phyloP scores from a whole-genome alignment of 1,284 basidiomycete species.

The Ceratobasidium sp. region DNA sequence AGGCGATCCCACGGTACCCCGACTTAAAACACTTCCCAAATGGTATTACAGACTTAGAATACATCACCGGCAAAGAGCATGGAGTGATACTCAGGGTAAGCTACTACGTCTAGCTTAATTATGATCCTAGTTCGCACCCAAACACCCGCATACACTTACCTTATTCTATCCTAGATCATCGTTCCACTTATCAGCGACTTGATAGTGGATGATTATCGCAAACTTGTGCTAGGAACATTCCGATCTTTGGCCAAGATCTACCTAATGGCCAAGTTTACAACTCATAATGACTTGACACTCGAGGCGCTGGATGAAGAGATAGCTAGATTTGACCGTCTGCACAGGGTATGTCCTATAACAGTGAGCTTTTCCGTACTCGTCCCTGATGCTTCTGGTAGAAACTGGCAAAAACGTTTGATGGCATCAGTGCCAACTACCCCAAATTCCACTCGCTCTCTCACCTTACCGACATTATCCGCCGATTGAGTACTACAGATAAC shows the following conservation, averaged over 20 bases:
- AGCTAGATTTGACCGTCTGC: not conserved
- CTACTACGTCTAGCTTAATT: too few species aligned
- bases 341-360: not conserved
- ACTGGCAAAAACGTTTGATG: not conserved
- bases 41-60: not conserved
- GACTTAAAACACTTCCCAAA: conserved; percentile 2
- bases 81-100: too few species aligned
- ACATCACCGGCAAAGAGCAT: not conserved
- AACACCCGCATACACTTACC: not conserved
- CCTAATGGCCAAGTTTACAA: not conserved
- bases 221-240: not conserved
- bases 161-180: too few species aligned
- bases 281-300: not conserved
- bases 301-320: not conserved
- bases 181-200: not conserved
- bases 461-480: conserved; percentile 2
- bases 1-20: not conserved
- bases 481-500: not conserved
- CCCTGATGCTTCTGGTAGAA: not conserved
- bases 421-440: not conserved
- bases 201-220: not conserved
- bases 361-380: not conserved
- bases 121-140: not conserved
- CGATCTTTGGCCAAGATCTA: not conserved
- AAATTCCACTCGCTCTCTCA: conserved; percentile 10